Conservation (phyloP, 805 yeast species). For the Isabelozyma pseudorhagii region DNA sequence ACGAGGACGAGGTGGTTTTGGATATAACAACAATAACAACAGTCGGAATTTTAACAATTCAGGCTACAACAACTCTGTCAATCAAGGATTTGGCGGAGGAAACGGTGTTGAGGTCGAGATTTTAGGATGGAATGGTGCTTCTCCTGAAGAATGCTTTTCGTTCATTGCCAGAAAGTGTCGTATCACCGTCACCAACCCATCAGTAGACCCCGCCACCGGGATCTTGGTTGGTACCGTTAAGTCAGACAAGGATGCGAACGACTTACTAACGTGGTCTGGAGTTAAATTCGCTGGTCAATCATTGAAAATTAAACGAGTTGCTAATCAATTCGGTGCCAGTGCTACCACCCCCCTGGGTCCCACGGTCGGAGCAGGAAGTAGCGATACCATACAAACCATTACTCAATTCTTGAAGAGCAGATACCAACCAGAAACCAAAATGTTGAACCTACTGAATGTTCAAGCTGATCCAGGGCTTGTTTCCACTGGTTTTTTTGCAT, state of each 20-base stretch:
- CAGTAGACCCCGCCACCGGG: slow-evolving; percentile 47
- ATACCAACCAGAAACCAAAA: slow-evolving; percentile 58
- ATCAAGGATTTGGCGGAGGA: slow-evolving; percentile 21
- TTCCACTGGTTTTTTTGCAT: slow-evolving; percentile 61
- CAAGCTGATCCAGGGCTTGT: slow-evolving; percentile 60
- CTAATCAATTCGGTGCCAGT: slow-evolving; percentile 9
- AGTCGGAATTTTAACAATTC: slow-evolving; percentile 11
- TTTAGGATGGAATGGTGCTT: slow-evolving; percentile 79
- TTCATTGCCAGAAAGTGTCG: slow-evolving; percentile 69
- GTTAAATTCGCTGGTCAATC: slow-evolving; percentile 75
- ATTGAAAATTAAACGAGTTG: slow-evolving; percentile 48
- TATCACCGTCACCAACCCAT: slow-evolving; percentile 50
- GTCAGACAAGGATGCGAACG: slow-evolving; percentile 53
- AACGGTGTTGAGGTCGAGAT: slow-evolving; percentile 55
- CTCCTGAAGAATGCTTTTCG: slow-evolving; percentile 60
- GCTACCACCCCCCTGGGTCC: slow-evolving; percentile 1
- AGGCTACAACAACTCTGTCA: slow-evolving; percentile 15
- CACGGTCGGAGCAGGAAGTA: slow-evolving; percentile 9
- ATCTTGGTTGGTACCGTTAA: slow-evolving; percentile 59
- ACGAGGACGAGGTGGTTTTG: slow-evolving; percentile 28
- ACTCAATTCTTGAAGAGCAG: slow-evolving; percentile 60
- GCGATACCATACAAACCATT: slow-evolving; percentile 58
- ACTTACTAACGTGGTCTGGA: slow-evolving; percentile 64
- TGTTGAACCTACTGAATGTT: slow-evolving; percentile 69
- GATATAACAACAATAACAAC: slow-evolving; percentile 8